Evolutionary conservation across 2,329 filamentous ascomycete genomes (phyloP).

Genomic region (Venturia nashicola): DNA sequence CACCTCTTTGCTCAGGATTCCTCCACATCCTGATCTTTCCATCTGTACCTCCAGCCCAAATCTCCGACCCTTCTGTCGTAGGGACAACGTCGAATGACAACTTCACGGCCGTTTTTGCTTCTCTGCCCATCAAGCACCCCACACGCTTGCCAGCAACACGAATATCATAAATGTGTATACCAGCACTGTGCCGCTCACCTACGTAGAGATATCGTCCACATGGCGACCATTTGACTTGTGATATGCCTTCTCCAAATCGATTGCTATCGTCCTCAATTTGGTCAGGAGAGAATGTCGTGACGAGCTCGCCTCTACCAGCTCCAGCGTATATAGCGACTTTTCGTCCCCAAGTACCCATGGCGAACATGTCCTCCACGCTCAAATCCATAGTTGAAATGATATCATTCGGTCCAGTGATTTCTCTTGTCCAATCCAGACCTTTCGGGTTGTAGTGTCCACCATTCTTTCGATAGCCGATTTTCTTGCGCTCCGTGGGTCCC

Average conservation of each 20-base stretch:
- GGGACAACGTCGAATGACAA: conserved; percentile 40
- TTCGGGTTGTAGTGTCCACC: background rate
- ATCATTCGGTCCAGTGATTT: conserved; percentile 35
- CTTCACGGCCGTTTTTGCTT: conserved; percentile 40
- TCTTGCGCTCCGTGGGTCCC: conserved; percentile 2
- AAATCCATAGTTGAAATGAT: conserved; percentile 38
- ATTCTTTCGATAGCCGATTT: background rate
- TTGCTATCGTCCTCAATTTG: conserved; percentile 16
- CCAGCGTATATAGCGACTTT: conserved; percentile 43
- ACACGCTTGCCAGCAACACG: conserved; percentile 40
- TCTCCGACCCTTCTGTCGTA: conserved; percentile 30
- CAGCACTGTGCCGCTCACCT: conserved; percentile 43
- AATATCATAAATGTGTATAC: conserved; percentile 46
- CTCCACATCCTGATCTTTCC: conserved; percentile 35
- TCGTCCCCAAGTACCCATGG: conserved; percentile 46
- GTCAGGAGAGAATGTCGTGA: conserved; percentile 35
- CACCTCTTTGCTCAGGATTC: conserved; percentile 19
- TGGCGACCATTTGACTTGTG: conserved; percentile 44
- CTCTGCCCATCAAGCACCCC: conserved; percentile 32
- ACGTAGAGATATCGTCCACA: conserved; percentile 47
- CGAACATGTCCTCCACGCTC: conserved; percentile 36
- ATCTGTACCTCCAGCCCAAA: conserved; percentile 49
- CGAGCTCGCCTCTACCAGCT: conserved; percentile 34
- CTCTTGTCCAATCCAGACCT: conserved; percentile 24
- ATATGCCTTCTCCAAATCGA: conserved; percentile 40